phyloP scores from a whole-genome alignment of 306 rosid genomes.

The Lathyrus aphaca region DNA sequence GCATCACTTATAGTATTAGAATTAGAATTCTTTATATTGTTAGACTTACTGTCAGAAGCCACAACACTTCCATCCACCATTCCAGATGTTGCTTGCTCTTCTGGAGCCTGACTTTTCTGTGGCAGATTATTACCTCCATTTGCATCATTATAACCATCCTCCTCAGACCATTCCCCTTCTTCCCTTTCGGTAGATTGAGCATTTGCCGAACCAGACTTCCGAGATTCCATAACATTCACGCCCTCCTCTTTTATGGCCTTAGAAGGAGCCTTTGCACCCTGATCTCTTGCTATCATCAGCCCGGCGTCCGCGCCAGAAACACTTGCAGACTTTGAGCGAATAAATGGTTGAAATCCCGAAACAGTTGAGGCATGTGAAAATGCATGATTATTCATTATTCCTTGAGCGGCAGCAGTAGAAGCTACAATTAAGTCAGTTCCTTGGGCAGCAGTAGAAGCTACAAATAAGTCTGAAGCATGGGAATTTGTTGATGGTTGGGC shows the following conservation, averaged over 20 bases:
- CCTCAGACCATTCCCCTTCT: constrained; percentile 99
- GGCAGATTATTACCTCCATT: constrained; percentile 52
- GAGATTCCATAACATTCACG: constrained; percentile 47
- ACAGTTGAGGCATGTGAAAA: constrained; percentile 86
- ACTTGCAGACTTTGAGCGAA: constrained; percentile 60
- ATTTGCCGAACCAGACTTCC: constrained; percentile 41
- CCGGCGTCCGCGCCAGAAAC: constrained; percentile 56
- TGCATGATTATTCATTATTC: constrained; percentile 69
- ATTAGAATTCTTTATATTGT: constrained; percentile 51
- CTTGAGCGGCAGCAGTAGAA: constrained; percentile 54
- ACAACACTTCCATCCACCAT: constrained; percentile 47
- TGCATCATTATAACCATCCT: constrained; percentile 70
- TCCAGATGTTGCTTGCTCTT: constrained; percentile 50
- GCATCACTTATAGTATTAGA: constrained; percentile 51
- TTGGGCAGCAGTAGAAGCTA: constrained; percentile 49
- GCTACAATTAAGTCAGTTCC: constrained; percentile 52
- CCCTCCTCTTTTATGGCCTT: constrained; percentile 51
- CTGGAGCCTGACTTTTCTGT: constrained; percentile 49
- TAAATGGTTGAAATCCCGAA: constrained; percentile 95
- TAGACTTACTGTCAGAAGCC: constrained; percentile 51
- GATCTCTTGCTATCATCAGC: constrained; percentile 49
- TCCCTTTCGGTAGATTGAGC: constrained; percentile 73
- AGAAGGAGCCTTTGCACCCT: constrained; percentile 42
- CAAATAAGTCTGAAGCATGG: constrained; percentile 54
- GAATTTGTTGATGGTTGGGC: constrained; percentile 65